Evolutionary conservation across 345 rosid genomes (phyloP), one percentile per base, ranked within the genome.

Genomic region (Geranium rotundifolium): DNA sequence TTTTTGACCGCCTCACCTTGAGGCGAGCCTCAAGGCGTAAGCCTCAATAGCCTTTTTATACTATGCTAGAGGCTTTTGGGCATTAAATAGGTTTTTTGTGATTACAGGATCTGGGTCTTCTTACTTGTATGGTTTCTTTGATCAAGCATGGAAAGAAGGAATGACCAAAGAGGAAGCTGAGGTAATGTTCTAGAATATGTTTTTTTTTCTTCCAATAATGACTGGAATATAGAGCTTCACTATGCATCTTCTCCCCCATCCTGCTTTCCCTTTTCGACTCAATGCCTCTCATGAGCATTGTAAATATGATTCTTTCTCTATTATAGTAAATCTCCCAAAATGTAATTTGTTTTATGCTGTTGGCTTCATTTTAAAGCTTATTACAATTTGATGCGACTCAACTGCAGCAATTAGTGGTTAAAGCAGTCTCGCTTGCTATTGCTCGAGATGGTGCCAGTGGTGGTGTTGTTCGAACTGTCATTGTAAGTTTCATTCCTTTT

Each of bases 401-500:
- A 6, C 62, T 68, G 80, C 87, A 95, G 99, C 82, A 84, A 86
- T 71, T 95, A 41, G 97, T 88, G 73, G 90, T 90, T 62, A 90
- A 95, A 74, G 96, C 99, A 19, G 95, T 95, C 52, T 89, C 96
- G 10, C 85, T 89, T 20, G 96, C 96, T 64, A 89, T 89, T 65
- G 96, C 96, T 15, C 82, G 96, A 27, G 99, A 95, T 73, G 99
- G 97, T 75, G 97, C 99, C 10, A 95, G 97, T 27, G 99, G 99
- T 0, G 99, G 99, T 4, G 99, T 95, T 10, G 93, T 90, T 37
- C 95, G 99, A 56, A 90, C 99, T 1, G 96, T 90, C 67, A 76
- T 76, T n/a, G 99, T 93, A 80, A 82, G 99, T 64, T 46, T 46
- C 52, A 46, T 46, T 14, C 27, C 1, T 46, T 46, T 46, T 46